phyloP scores from a whole-genome alignment of 1,284 basidiomycete species.

The Peniophora sp. region DNA sequence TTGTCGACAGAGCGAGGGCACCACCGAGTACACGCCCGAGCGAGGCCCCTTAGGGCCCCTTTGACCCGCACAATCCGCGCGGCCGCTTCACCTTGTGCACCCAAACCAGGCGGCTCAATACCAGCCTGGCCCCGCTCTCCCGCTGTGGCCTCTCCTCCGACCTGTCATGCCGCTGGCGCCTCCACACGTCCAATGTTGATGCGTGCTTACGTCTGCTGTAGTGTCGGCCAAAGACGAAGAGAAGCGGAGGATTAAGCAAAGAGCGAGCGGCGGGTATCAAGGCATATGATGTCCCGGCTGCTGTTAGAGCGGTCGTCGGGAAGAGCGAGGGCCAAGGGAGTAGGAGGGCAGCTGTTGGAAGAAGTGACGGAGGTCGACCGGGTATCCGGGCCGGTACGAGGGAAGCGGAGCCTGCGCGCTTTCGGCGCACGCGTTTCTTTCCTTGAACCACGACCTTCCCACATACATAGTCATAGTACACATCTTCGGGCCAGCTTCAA shows the following conservation, averaged over 20 bases:
- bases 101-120: conserved; percentile 8
- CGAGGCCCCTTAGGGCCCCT: conserved; percentile 43
- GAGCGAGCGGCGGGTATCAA: not conserved
- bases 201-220: conserved; percentile 20
- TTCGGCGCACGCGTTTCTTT: too few species aligned
- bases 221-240: not conserved
- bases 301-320: not conserved
- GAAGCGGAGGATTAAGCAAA: not conserved
- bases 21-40: conserved; percentile 59
- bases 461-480: too few species aligned
- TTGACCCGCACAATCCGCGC: conserved; percentile 52
- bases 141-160: not conserved
- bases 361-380: conserved; percentile 39
- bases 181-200: conserved; percentile 27
- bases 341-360: conserved; percentile 34
- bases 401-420: too few species aligned
- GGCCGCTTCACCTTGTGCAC: conserved; percentile 32
- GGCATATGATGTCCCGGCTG: not conserved
- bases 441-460: too few species aligned
- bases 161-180: not conserved
- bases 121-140: not conserved
- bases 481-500: too few species aligned
- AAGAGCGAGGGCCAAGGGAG: conserved; percentile 57
- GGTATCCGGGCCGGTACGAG: conserved; percentile 52
- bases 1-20: conserved; percentile 54